A percentile compares a stretch with the other conserved stretches of the same genome.
Conservation (phyloP, 306 rosid genomes). For the Cucurbita pepo region DNA sequence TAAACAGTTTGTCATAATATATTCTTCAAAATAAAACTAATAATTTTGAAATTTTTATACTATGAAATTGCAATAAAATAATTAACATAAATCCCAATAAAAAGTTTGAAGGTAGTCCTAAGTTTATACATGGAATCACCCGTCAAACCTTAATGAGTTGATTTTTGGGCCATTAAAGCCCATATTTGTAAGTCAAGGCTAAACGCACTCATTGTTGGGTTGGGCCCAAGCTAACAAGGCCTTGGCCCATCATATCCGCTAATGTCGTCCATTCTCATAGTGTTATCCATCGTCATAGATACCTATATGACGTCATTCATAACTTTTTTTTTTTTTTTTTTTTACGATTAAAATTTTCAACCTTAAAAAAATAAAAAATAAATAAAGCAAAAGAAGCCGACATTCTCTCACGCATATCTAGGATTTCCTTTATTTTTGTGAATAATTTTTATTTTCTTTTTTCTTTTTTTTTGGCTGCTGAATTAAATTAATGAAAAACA, state of each 20-base stretch:
- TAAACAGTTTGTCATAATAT: too few species aligned
- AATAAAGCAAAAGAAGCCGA: slow-evolving; percentile 10
- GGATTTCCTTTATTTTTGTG: background rate
- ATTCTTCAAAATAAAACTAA: too few species aligned
- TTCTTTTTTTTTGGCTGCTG: background rate
- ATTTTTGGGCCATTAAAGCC: background rate
- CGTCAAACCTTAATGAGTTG: too few species aligned
- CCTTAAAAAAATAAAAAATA: background rate
- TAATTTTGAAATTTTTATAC: too few species aligned
- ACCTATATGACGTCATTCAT: background rate
- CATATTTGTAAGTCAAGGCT: background rate
- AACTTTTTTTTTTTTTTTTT: background rate
- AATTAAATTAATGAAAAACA: background rate
- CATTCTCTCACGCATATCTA: slow-evolving; percentile 25
- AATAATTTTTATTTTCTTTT: background rate
- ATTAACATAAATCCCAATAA: too few species aligned
- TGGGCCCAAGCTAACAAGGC: background rate
- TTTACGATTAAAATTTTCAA: too few species aligned
- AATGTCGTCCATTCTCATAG: background rate
- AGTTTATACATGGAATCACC: too few species aligned
- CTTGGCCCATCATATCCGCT: background rate
- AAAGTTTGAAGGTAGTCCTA: background rate
- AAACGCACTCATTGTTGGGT: background rate
- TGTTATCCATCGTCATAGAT: background rate
- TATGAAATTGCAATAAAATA: too few species aligned